Conservation (phyloP, 371 early-diverging fungal species). For the Chytridium lagenaria region DNA sequence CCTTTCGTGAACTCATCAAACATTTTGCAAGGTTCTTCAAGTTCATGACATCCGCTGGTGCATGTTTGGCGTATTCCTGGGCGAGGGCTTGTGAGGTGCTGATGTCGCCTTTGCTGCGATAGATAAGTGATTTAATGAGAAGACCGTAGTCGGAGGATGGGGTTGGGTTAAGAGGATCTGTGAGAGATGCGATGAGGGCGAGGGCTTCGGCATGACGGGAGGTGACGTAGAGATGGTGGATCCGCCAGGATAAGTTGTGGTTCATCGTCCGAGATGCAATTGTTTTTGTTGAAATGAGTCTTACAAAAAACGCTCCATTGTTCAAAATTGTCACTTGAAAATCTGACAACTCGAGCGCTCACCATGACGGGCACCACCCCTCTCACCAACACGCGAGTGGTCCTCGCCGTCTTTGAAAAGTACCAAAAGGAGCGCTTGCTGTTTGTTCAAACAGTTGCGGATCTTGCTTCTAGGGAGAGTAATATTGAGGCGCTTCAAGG, state of each 20-base stretch:
- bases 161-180: not conserved
- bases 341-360: no score
- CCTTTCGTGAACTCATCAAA: not conserved
- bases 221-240: conserved; percentile 9
- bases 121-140: not conserved
- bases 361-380: no score
- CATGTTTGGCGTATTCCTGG: not conserved
- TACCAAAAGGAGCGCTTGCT: conserved; percentile 62
- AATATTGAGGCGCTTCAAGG: conserved; percentile 60
- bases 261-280: not conserved
- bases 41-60: not conserved
- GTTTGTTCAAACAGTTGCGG: conserved; percentile 63
- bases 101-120: not conserved
- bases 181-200: not conserved
- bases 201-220: not conserved
- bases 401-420: conserved; percentile 59
- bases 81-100: not conserved
- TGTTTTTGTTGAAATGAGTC: not conserved
- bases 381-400: conserved; percentile 46
- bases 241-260: not conserved
- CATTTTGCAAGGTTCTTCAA: not conserved
- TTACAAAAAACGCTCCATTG: no score
- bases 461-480: conserved; percentile 60
- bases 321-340: no score
- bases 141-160: not conserved